Conservation (phyloP, 192 early-diverging fungal species). For the Backusella westeae region DNA sequence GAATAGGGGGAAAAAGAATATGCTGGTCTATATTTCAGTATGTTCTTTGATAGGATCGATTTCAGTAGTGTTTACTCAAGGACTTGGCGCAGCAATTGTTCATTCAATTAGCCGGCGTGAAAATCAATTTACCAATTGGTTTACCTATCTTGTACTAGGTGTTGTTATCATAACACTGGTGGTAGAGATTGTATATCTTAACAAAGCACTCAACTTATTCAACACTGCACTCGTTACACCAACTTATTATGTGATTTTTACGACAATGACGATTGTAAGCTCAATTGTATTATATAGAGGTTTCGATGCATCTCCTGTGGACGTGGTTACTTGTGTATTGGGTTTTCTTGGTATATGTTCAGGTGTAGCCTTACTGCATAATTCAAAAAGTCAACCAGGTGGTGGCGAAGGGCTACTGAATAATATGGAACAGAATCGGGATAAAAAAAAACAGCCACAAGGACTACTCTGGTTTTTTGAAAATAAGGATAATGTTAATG, state of each 20-base stretch:
- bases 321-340: slow-evolving; percentile 76
- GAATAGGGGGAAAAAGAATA: slow-evolving; percentile 64
- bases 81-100: slow-evolving; percentile 82
- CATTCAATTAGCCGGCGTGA: slow-evolving; percentile 76
- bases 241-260: slow-evolving; percentile 96
- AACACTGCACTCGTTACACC: slow-evolving; percentile 86
- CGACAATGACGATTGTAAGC: slow-evolving; percentile 86
- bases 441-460: background rate
- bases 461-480: slow-evolving; percentile 21
- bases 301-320: slow-evolving; percentile 66
- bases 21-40: slow-evolving; percentile 86
- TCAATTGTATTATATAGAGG: slow-evolving; percentile 86
- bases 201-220: slow-evolving; percentile 94
- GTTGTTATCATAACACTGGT: slow-evolving; percentile 76
- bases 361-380: slow-evolving; percentile 79
- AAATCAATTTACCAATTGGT: slow-evolving; percentile 81
- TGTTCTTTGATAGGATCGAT: slow-evolving; percentile 92
- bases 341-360: slow-evolving; percentile 92
- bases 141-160: slow-evolving; percentile 77
- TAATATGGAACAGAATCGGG: background rate
- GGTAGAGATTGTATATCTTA: slow-evolving; percentile 94
- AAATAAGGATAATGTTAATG: background rate
- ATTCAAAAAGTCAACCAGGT: slow-evolving; percentile 36
- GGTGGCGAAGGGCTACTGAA: background rate
- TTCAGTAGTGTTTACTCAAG: slow-evolving; percentile 88